Conservation (phyloP, 495 filamentous ascomycete species). For the Pyrenopolyporus hunteri region DNA sequence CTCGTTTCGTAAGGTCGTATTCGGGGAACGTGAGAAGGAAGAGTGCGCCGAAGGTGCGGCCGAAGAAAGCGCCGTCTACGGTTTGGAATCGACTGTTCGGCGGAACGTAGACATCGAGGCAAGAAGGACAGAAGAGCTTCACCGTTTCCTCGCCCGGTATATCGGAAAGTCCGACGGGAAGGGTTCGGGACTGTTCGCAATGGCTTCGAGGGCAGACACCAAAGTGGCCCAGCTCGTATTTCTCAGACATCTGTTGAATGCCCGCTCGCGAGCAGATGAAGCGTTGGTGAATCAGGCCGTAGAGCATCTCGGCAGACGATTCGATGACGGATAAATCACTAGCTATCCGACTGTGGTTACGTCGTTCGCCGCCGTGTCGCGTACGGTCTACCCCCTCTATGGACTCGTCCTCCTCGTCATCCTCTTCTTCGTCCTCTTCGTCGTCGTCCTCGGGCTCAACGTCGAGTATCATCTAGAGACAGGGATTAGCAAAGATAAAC, state of each 20-base stretch:
- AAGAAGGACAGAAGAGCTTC: constrained; percentile 96
- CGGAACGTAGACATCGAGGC: constrained; percentile 95
- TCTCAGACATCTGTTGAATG: constrained; percentile 98
- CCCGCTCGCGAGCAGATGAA: constrained; percentile 97
- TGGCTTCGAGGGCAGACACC: constrained; percentile 89
- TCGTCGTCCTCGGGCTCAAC: constrained; percentile 95
- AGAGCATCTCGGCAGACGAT: constrained; percentile 94
- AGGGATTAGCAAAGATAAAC: constrained; percentile 26
- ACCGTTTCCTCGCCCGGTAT: constrained; percentile 96
- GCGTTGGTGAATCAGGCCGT: constrained; percentile 96
- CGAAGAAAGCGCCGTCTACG: constrained; percentile 98
- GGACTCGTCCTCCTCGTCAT: constrained; percentile 78
- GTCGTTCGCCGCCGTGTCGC: constrained; percentile 63
- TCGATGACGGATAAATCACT: constrained; percentile 95
- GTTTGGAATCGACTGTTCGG: constrained; percentile 97
- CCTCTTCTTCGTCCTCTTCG: constrained; percentile 80
- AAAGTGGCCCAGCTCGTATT: constrained; percentile 95
- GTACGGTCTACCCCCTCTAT: constrained; percentile 69
- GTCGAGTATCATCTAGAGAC: constrained; percentile 92
- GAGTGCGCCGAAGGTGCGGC: constrained; percentile 87
- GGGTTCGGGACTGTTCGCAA: constrained; percentile 84
- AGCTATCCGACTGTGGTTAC: constrained; percentile 84
- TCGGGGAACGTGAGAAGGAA: constrained; percentile 99
- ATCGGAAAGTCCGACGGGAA: constrained; percentile 91
- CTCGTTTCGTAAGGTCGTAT: constrained; percentile 72